Conservation (phyloP, 2,329 filamentous ascomycete genomes). For the Phoma herbarum region DNA sequence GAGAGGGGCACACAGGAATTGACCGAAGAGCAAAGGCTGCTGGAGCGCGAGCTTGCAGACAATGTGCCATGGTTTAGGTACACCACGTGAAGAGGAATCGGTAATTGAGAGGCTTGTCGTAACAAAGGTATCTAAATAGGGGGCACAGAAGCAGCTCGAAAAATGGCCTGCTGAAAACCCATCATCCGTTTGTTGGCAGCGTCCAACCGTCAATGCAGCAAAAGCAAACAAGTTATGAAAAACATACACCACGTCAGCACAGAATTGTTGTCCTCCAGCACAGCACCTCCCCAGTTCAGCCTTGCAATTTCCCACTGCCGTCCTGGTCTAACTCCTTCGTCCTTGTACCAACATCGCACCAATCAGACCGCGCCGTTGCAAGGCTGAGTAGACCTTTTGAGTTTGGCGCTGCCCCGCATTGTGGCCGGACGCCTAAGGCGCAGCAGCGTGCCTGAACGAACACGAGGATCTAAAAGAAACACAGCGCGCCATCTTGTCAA, state of each 20-base stretch:
- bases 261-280: not conserved
- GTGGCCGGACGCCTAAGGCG: conserved; percentile 15
- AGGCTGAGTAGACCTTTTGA: not conserved
- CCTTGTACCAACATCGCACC: not conserved
- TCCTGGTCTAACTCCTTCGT: conserved; percentile 1
- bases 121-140: not conserved
- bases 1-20: conserved; percentile 58
- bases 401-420: not conserved
- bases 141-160: not conserved
- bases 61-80: conserved; percentile 59
- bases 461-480: not conserved
- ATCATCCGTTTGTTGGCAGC: not conserved
- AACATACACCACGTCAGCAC: not conserved
- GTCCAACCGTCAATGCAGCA: not conserved
- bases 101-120: not conserved
- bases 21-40: conserved; percentile 62
- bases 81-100: conserved; percentile 23
- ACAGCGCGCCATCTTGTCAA: not conserved
- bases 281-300: conserved; percentile 4
- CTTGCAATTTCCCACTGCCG: conserved; percentile 15
- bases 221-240: not conserved
- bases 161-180: not conserved
- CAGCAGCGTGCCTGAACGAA: conserved; percentile 9
- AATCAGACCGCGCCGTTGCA: conserved; percentile 3
- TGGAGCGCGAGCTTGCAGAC: conserved; percentile 66